Percentiles rank a stretch among this genome's conserved stretches.
These are phyloP conservation scores for Phytophthora meadii DNA, from an alignment of 352 stramenopile genomes.

Conservation along the genomic window DNA sequence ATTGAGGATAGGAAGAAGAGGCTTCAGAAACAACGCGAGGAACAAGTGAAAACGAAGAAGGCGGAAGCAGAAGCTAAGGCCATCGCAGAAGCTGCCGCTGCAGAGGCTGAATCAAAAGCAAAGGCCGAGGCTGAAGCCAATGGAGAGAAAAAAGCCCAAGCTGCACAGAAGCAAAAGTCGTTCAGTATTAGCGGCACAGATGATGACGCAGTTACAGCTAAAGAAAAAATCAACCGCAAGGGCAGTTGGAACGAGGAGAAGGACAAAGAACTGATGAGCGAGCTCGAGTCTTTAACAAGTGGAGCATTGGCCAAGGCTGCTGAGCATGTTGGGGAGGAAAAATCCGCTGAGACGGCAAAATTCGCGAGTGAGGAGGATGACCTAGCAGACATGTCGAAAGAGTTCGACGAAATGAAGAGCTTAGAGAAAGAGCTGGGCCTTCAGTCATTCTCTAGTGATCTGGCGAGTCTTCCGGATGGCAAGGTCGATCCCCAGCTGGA, in stretches of 20 bases:
- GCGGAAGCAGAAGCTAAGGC: slow-evolving; percentile 57
- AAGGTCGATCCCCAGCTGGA: slow-evolving; percentile 74
- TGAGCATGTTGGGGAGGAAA: slow-evolving; percentile 51
- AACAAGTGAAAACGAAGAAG: slow-evolving; percentile 75
- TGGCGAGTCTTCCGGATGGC: slow-evolving; percentile 49
- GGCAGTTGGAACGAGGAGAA: slow-evolving; percentile 87
- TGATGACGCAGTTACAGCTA: slow-evolving; percentile 54
- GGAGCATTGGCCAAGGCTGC: slow-evolving; percentile 59
- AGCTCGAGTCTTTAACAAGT: slow-evolving; percentile 82
- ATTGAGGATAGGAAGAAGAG: slow-evolving; percentile 84
- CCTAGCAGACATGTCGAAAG: slow-evolving; percentile 57
- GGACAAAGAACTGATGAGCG: slow-evolving; percentile 87
- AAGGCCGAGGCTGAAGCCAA: slow-evolving; percentile 43
- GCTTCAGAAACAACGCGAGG: slow-evolving; percentile 75
- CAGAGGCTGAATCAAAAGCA: slow-evolving; percentile 43
- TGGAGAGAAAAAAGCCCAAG: slow-evolving; percentile 37
- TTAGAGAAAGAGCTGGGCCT: slow-evolving; percentile 86
- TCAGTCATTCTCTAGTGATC: slow-evolving; percentile 58
- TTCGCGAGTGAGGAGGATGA: slow-evolving; percentile 38
- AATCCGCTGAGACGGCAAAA: slow-evolving; percentile 31
- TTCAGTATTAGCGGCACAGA: slow-evolving; percentile 83
- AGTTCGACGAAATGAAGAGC: slow-evolving; percentile 87
- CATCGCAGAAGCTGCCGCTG: slow-evolving; percentile 43
- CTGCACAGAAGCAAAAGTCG: slow-evolving; percentile 49
- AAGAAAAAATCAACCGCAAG: slow-evolving; percentile 62